Base-by-base conservation (phyloP, 1,284 basidiomycete species). In the Stygiomarasmius scandens region DNA sequence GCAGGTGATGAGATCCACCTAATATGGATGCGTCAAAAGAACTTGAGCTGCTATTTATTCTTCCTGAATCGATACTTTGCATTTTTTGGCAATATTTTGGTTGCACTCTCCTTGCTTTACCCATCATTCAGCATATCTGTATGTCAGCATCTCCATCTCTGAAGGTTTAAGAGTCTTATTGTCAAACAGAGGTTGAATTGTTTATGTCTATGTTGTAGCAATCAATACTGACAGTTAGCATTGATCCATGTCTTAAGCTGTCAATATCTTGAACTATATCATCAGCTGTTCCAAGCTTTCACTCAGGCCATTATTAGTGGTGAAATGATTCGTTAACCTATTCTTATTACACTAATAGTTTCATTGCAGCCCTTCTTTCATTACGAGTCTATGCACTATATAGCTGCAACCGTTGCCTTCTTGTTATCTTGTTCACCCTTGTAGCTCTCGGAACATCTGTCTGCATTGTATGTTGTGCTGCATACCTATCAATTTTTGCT, bases 321-420 rank as follows among this genome's bases (percentile, higher is more conserved):
- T 23, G n/a, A 19, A 12, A 11, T 12, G 9, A 5, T 12, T 32
- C 29, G n/a, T n/a, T n/a, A n/a, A 5, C 29, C 12, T 12, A 32
- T 32, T 32, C 12, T 5, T 32, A 32, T 5, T 12, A 19, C 22
- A 49, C 27, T 3, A 11, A 19, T 11, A 11, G 19, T 25, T 6
- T 25, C 16, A 29, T 49, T 10, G 10, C 22, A 49, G 48, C 23
- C 19, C 23, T 49, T 25, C n/a, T 49, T 19, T 25, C 48, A 25
- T 49, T 49, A 27, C 48, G 48, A 14, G 5, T 49, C 12, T 49
- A 49, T 49, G 48, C 48, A 11, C 25, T 49, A 23, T 49, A 49
- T 25, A 23, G 12, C n/a, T 49, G 48, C 48, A 29, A 49, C 29
- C 48, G 27, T 5, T 23, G 27, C 22, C n/a, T 49, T 23, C 27